Conservation (phyloP, 345 rosid genomes). For the Moricandia moricandioides region DNA sequence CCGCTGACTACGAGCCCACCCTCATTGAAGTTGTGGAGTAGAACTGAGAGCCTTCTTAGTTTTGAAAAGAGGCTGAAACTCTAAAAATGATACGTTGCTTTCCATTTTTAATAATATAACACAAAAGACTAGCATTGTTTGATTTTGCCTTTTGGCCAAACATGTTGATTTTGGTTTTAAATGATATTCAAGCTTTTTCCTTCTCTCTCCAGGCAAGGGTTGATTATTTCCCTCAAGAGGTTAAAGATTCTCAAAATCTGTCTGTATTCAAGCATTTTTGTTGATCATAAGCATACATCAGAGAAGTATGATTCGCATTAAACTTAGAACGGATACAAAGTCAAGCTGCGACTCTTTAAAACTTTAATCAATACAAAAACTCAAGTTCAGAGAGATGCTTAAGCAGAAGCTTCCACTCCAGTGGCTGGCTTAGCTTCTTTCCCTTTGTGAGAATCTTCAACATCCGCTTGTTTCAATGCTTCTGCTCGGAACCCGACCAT, state of each 20-base stretch:
- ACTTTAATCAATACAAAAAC: too few relatives aligned
- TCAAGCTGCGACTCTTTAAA: too few relatives aligned
- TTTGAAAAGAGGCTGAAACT: conserved; percentile 20
- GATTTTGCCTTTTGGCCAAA: background rate
- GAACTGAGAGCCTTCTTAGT: conserved; percentile 25
- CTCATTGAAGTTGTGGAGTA: conserved; percentile 70
- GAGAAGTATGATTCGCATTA: too few relatives aligned
- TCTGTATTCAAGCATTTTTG: too few relatives aligned
- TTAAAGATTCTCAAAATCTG: background rate
- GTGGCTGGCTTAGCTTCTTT: conserved; percentile 23
- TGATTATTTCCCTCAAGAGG: too few relatives aligned
- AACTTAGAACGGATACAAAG: conserved; percentile 26
- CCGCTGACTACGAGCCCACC: conserved; percentile 75
- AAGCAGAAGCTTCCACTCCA: conserved; percentile 36
- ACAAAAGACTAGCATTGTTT: conserved; percentile 3
- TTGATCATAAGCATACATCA: too few relatives aligned
- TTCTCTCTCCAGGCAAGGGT: background rate
- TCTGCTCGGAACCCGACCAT: conserved; percentile 47
- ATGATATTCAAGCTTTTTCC: background rate
- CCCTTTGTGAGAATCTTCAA: conserved; percentile 18
- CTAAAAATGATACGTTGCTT: conserved; percentile 14
- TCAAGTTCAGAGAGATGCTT: conserved; percentile 4
- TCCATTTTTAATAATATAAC: conserved; percentile 9
- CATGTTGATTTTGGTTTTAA: background rate
- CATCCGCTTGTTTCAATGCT: conserved; percentile 55